phyloP scores from a whole-genome alignment of 2,329 filamentous ascomycete species.

The Cryoendolithus antarcticus region DNA sequence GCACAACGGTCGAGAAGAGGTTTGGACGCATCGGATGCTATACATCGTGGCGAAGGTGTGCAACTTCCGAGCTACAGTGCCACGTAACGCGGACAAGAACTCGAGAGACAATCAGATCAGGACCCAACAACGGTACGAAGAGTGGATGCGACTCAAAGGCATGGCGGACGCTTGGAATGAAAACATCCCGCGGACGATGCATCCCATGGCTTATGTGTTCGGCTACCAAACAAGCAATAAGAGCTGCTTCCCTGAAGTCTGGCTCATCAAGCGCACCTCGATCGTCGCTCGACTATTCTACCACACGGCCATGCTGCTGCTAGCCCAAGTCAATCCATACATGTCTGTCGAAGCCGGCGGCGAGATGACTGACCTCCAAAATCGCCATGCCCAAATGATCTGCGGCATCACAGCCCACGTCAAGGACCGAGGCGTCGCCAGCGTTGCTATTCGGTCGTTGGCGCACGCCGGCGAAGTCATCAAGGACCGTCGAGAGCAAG shows the following conservation, averaged over 20 bases:
- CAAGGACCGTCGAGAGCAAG: slow-evolving; percentile 56
- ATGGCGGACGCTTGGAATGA: slow-evolving; percentile 75
- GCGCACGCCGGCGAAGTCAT: slow-evolving; percentile 66
- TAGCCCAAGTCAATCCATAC: slow-evolving; percentile 68
- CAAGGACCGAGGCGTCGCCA: slow-evolving; percentile 67
- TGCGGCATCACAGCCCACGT: slow-evolving; percentile 83
- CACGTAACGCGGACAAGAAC: slow-evolving; percentile 48
- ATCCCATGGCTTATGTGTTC: slow-evolving; percentile 66
- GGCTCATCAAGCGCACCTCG: slow-evolving; percentile 72
- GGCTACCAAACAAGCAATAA: slow-evolving; percentile 54
- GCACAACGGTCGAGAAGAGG: slow-evolving; percentile 56
- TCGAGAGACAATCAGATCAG: slow-evolving; percentile 52
- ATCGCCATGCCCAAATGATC: slow-evolving; percentile 68
- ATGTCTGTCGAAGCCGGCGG: slow-evolving; percentile 42
- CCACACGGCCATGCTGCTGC: slow-evolving; percentile 70
- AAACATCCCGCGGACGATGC: slow-evolving; percentile 72
- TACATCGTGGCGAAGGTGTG: slow-evolving; percentile 79
- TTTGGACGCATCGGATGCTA: slow-evolving; percentile 80
- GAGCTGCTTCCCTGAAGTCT: slow-evolving; percentile 76
- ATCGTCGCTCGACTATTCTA: slow-evolving; percentile 78
- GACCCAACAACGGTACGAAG: slow-evolving; percentile 51
- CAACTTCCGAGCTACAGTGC: slow-evolving; percentile 66
- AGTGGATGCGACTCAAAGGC: slow-evolving; percentile 71
- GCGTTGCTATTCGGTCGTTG: slow-evolving; percentile 66
- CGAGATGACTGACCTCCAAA: slow-evolving; percentile 58